phyloP scores from a whole-genome alignment of 1,284 basidiomycete genomes.

The Tylopilus orsonianus region DNA sequence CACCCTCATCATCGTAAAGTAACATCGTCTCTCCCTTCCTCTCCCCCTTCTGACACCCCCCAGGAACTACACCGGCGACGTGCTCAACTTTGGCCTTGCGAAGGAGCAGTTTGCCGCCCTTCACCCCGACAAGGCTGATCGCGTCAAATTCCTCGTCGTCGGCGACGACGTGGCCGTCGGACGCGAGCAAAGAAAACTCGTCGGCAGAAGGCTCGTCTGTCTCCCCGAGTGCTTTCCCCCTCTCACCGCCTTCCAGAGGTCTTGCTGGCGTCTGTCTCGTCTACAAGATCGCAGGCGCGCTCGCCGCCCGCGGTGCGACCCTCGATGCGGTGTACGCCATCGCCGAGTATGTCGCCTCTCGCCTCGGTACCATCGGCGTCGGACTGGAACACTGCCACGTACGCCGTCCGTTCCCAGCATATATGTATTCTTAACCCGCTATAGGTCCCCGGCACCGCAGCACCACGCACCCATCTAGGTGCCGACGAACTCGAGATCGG shows the following conservation, averaged over 20 bases:
- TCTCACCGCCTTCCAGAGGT: conserved; percentile 48
- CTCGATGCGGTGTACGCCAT: conserved; percentile 75
- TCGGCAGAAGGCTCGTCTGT: conserved; percentile 68
- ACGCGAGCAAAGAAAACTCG: conserved; percentile 73
- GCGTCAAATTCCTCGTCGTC: conserved; percentile 81
- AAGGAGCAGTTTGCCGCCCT: conserved; percentile 80
- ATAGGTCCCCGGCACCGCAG: conserved; percentile 79
- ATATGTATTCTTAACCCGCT: background rate
- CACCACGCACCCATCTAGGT: conserved; percentile 57
- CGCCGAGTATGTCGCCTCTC: conserved; percentile 67
- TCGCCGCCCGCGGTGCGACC: conserved; percentile 69
- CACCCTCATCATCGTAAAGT: conserved; percentile 86
- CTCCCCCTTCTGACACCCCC: conserved; percentile 8
- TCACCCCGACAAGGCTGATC: conserved; percentile 65
- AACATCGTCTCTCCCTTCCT: conserved; percentile 17
- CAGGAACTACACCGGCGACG: conserved; percentile 87
- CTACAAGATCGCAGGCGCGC: conserved; percentile 89
- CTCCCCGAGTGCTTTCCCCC: conserved; percentile 2
- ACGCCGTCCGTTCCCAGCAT: conserved; percentile 2
- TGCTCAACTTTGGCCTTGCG: conserved; percentile 91
- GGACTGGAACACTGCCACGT: conserved; percentile 94
- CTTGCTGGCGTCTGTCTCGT: conserved; percentile 88
- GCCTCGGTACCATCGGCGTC: conserved; percentile 82
- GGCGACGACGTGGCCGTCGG: conserved; percentile 93
- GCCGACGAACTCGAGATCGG: conserved; percentile 81